A percentile compares a stretch with the other conserved stretches of the same genome.
These are phyloP conservation scores for Dendryphion nanum DNA, from an alignment of 2,329 filamentous ascomycete species.

Conservation along the genomic window DNA sequence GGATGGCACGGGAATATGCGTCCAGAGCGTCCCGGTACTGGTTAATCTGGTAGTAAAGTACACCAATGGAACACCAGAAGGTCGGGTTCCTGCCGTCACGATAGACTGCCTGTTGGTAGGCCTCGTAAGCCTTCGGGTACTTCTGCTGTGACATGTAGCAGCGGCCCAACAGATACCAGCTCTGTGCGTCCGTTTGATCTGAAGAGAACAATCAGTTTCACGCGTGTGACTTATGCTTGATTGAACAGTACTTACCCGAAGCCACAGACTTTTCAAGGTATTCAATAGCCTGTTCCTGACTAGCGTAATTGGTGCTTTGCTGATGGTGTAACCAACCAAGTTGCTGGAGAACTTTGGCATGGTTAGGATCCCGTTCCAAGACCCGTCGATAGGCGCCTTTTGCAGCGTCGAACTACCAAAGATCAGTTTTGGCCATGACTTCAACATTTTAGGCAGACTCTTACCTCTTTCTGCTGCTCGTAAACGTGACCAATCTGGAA, in stretches of 20 bases:
- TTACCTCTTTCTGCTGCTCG: conserved; percentile 96
- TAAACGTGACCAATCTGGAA: conserved; percentile 99
- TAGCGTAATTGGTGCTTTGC: conserved; percentile 85
- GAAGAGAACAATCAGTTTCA: conserved; percentile 17
- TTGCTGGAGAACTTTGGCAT: conserved; percentile 97
- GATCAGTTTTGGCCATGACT: conserved; percentile 5
- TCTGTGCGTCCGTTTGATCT: conserved; percentile 95
- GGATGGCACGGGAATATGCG: conserved; percentile 94
- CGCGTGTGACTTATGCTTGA: conserved; percentile 9
- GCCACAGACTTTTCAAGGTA: conserved; percentile 95
- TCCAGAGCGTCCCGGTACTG: conserved; percentile 97
- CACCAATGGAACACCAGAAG: conserved; percentile 99
- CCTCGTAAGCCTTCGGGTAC: conserved; percentile 97
- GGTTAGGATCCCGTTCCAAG: conserved; percentile 89
- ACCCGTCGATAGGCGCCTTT: conserved; percentile 92
- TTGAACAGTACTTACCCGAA: conserved; percentile 63
- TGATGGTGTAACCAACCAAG: conserved; percentile 97
- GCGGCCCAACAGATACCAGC: conserved; percentile 95
- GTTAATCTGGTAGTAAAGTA: conserved; percentile 99
- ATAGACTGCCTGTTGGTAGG: conserved; percentile 98
- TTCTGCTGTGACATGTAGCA: conserved; percentile 99
- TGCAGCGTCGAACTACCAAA: conserved; percentile 79
- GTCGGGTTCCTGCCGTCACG: conserved; percentile 96
- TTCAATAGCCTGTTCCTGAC: conserved; percentile 94
- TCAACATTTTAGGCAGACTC: conserved; percentile 37